Evolutionary conservation across 1,139 yeast genomes (phyloP).

Genomic region (Lodderomyces oxycetoniae): DNA sequence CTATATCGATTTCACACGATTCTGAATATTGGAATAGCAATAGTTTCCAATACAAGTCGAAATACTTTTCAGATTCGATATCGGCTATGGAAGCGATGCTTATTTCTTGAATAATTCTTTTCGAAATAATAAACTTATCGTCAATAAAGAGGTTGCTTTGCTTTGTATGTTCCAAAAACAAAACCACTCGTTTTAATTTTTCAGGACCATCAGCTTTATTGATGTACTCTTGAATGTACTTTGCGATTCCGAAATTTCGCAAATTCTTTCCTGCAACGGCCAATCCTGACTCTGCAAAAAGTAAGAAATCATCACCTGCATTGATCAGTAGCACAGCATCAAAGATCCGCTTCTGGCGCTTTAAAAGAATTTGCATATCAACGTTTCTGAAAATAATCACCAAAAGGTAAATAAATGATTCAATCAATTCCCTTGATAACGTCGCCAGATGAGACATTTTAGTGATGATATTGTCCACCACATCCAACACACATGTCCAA

Average conservation of each 20-base stretch:
- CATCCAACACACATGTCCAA: conserved; percentile 32
- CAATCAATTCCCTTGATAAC: conserved; percentile 17
- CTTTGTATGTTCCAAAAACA: conserved; percentile 1
- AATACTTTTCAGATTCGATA: conserved; percentile 1
- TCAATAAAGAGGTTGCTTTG: conserved; percentile 4
- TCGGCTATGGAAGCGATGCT: conserved; percentile 3
- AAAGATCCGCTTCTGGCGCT: conserved; percentile 41
- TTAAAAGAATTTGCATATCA: conserved; percentile 47
- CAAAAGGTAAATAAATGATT: conserved; percentile 38
- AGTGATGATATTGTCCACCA: conserved; percentile 14
- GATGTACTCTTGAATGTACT: conserved; percentile 48
- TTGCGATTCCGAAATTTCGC: conserved; percentile 40
- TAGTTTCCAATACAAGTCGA: conserved; percentile 13
- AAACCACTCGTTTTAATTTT: conserved; percentile 1
- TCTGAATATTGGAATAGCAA: conserved; percentile 8
- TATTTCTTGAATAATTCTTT: conserved; percentile 1
- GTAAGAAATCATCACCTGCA: conserved; percentile 36
- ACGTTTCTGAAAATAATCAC: conserved; percentile 56
- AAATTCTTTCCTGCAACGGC: conserved; percentile 43
- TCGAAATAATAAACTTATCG: conserved; percentile 4
- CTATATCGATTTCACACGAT: conserved; percentile 5
- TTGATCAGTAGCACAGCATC: conserved; percentile 28
- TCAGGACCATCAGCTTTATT: conserved; percentile 21
- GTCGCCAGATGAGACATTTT: conserved; percentile 7
- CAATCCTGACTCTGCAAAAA: conserved; percentile 46